Evolutionary conservation across 768 basidiomycete species (phyloP).

Genomic region (Boletus rufocinnamomeus): DNA sequence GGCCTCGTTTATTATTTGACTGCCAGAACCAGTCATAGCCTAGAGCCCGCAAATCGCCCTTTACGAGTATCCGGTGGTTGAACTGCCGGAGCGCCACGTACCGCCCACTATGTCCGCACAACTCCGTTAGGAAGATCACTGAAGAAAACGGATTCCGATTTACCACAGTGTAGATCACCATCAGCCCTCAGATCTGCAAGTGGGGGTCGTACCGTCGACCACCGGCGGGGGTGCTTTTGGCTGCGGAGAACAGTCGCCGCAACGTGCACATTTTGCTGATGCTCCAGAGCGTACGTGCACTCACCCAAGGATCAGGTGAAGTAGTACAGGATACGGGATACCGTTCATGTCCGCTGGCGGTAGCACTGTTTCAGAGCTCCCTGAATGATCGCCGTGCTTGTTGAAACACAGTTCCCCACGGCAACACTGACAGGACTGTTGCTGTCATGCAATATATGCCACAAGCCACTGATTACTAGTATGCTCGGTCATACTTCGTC

Average conservation of each 20-base stretch:
- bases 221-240: too few relatives aligned
- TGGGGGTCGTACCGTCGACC: too few relatives aligned
- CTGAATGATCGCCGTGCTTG: background rate
- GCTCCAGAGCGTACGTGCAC: too few relatives aligned
- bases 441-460: background rate
- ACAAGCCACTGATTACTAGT: too few relatives aligned
- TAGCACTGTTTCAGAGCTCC: too few relatives aligned
- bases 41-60: background rate
- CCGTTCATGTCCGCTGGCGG: background rate
- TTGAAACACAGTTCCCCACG: too few relatives aligned
- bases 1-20: constrained; percentile 1
- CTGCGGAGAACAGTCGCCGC: too few relatives aligned
- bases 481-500: background rate
- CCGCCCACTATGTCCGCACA: constrained; percentile 5
- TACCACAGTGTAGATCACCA: constrained; percentile 18
- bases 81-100: constrained; percentile 16
- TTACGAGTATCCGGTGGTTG: constrained; percentile 13
- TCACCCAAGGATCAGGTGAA: background rate
- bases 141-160: constrained; percentile 8
- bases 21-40: too few relatives aligned
- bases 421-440: background rate
- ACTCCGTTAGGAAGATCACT: constrained; percentile 8
- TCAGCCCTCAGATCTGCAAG: too few relatives aligned
- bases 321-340: background rate
- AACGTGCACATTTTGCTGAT: too few relatives aligned